phyloP scores from a whole-genome alignment of 345 rosid genomes.

The Boechera divaricarpa region DNA sequence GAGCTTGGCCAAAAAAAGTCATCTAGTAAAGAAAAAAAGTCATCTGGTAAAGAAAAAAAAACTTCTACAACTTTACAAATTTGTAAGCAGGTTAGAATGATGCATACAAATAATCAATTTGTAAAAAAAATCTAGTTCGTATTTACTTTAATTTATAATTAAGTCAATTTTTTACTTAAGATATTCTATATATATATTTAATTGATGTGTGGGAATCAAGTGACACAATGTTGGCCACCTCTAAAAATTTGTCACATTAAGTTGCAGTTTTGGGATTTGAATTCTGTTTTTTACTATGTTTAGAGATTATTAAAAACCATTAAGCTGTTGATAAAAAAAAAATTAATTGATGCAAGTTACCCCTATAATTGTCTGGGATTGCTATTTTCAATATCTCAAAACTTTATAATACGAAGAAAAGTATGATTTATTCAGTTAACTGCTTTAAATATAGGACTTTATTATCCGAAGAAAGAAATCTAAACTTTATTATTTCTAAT shows the following conservation, averaged over 20 bases:
- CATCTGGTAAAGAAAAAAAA: neutral
- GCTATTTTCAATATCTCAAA: neutral
- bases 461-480: neutral
- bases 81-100: neutral
- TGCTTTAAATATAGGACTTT: neutral
- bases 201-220: too few relatives aligned
- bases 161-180: neutral
- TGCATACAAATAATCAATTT: neutral
- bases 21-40: neutral
- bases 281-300: too few relatives aligned
- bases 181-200: neutral
- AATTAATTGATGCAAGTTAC: neutral
- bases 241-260: too few relatives aligned
- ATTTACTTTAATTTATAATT: neutral
- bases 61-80: neutral
- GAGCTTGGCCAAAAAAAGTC: constrained; percentile 32
- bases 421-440: neutral
- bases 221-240: too few relatives aligned
- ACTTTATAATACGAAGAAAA: neutral
- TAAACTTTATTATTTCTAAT: constrained; percentile 7
- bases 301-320: too few relatives aligned
- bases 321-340: too few relatives aligned
- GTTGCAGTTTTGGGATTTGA: too few relatives aligned
- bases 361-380: constrained; percentile 4
- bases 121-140: neutral